Conservation (phyloP, 139 green algal genomes). For the Pycnococcus provasolii region DNA sequence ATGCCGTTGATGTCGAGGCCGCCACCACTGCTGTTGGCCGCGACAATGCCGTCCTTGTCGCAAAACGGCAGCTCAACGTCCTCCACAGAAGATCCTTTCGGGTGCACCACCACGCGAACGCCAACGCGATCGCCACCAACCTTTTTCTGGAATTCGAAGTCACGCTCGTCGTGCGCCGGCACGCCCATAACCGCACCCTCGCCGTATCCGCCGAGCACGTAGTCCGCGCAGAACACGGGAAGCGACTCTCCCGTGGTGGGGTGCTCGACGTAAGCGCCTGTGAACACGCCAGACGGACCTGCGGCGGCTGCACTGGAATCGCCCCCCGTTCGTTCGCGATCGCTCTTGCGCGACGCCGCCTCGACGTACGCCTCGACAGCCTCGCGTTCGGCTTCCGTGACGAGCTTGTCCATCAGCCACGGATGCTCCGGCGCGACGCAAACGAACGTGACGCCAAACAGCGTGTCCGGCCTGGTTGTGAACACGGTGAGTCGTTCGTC, state of each 20-base stretch:
- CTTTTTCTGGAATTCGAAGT: slow-evolving; percentile 76
- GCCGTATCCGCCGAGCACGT: slow-evolving; percentile 90
- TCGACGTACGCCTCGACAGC: slow-evolving; percentile 67
- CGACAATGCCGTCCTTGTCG: slow-evolving; percentile 34
- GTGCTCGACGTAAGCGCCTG: slow-evolving; percentile 69
- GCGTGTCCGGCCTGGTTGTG: slow-evolving; percentile 68
- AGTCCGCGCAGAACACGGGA: slow-evolving; percentile 92
- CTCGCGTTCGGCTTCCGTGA: slow-evolving; percentile 33
- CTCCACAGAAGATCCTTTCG: slow-evolving; percentile 9
- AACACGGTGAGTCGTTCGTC: slow-evolving; percentile 23
- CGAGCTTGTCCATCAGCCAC: slow-evolving; percentile 44
- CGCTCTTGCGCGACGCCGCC: slow-evolving; percentile 64
- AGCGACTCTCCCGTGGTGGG: slow-evolving; percentile 67
- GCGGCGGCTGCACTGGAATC: too few relatives aligned
- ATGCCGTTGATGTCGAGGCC: slow-evolving; percentile 67
- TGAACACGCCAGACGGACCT: slow-evolving; percentile 61
- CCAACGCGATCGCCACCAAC: slow-evolving; percentile 35
- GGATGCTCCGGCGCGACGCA: slow-evolving; percentile 93
- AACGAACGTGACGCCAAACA: slow-evolving; percentile 94
- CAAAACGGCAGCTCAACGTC: slow-evolving; percentile 49
- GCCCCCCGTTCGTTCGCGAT: slow-evolving; percentile 80
- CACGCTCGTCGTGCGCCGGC: slow-evolving; percentile 80
- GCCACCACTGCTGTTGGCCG: slow-evolving; percentile 16
- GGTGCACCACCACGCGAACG: too few relatives aligned
- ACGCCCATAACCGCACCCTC: slow-evolving; percentile 96